These are phyloP conservation scores for Monilinia aucupariae DNA, from an alignment of 2,329 filamentous ascomycete species.

Conservation along the genomic window DNA sequence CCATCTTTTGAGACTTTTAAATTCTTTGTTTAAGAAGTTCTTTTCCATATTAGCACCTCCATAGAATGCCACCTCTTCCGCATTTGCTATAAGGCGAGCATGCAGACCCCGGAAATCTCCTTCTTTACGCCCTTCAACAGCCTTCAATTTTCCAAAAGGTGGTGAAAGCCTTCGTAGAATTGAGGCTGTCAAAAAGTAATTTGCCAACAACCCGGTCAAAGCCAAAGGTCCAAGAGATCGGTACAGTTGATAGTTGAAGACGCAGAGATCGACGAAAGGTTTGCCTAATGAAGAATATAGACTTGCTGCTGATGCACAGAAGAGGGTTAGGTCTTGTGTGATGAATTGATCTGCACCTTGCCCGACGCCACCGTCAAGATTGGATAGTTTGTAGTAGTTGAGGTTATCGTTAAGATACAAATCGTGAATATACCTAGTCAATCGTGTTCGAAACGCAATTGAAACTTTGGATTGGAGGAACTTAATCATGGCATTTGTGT, in stretches of 20 bases:
- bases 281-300: constrained; percentile 97
- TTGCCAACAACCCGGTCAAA: constrained; percentile 76
- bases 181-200: constrained; percentile 91
- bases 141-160: constrained; percentile 94
- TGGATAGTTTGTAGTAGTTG: constrained; percentile 93
- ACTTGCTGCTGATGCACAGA: constrained; percentile 86
- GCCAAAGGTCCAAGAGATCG: constrained; percentile 84
- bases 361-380: constrained; percentile 86
- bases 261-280: constrained; percentile 90
- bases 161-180: constrained; percentile 83
- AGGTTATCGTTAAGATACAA: constrained; percentile 91
- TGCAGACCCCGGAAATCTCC: constrained; percentile 92
- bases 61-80: constrained; percentile 96
- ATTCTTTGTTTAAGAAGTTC: constrained; percentile 83
- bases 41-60: constrained; percentile 94
- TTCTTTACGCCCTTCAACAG: constrained; percentile 89
- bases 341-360: constrained; percentile 95
- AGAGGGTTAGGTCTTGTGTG: constrained; percentile 91
- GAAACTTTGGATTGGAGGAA: constrained; percentile 97
- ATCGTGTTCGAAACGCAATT: constrained; percentile 90
- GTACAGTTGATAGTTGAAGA: constrained; percentile 98
- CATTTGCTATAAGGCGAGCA: constrained; percentile 88
- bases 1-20: constrained; percentile 87
- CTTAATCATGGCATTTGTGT: constrained; percentile 99
- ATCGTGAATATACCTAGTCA: constrained; percentile 96